Evolutionary conservation across 2,329 filamentous ascomycete species (phyloP).

Genomic region (Colletotrichum limetticola): DNA sequence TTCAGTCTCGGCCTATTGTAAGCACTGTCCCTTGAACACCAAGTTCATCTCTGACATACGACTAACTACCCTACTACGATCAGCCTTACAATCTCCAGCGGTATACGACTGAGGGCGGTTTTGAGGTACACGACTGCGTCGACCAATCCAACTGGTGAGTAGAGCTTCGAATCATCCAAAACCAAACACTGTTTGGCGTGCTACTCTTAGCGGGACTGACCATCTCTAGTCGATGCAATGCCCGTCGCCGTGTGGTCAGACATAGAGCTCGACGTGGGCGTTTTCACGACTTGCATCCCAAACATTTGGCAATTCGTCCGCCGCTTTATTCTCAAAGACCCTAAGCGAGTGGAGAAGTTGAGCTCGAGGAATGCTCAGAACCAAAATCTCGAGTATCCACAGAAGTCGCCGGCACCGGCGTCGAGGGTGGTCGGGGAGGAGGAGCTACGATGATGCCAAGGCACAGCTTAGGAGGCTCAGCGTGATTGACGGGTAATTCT

Average conservation of each 20-base stretch:
- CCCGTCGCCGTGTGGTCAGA: neutral
- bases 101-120: neutral
- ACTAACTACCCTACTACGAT: neutral
- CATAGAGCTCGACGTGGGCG: neutral
- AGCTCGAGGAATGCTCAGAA: neutral
- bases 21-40: neutral
- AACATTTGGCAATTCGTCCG: neutral
- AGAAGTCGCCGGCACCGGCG: too few species aligned
- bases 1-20: conserved; percentile 14
- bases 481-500: neutral
- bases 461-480: too few species aligned
- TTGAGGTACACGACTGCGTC: neutral
- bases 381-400: neutral
- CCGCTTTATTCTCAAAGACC: neutral
- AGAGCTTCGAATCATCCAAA: too few species aligned
- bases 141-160: neutral
- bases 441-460: neutral
- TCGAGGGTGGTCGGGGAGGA: neutral
- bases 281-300: neutral
- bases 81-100: neutral
- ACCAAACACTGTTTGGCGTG: too few species aligned
- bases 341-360: neutral
- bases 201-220: neutral
- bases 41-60: neutral
- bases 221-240: neutral